phyloP scores from a whole-genome alignment of 352 stramenopile genomes.

The Globisporangium alternatum region DNA sequence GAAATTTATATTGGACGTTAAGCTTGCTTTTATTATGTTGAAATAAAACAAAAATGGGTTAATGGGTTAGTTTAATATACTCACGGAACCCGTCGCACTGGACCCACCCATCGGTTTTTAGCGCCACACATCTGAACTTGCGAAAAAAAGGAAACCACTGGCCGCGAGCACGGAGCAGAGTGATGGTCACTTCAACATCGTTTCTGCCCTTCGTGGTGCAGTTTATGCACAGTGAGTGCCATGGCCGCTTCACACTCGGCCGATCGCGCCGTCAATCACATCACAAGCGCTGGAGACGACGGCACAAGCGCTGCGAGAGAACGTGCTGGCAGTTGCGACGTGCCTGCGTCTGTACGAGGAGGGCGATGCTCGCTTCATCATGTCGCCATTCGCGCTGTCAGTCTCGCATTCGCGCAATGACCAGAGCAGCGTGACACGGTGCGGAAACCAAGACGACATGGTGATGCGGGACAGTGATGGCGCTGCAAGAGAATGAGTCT shows the following conservation, averaged over 20 bases:
- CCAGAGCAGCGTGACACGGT: too few relatives aligned
- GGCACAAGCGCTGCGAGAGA: background rate
- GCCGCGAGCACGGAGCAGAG: background rate
- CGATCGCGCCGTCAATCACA: too few relatives aligned
- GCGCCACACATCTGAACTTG: background rate
- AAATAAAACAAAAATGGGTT: background rate
- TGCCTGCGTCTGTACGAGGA: too few relatives aligned
- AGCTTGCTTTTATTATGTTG: background rate
- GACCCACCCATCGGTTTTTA: conserved; percentile 2
- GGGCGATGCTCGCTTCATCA: background rate
- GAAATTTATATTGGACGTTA: background rate
- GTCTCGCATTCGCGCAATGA: too few relatives aligned
- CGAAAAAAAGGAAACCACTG: conserved; percentile 7
- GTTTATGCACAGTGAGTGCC: too few relatives aligned
- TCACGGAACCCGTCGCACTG: background rate
- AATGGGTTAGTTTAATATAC: background rate
- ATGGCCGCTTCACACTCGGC: too few relatives aligned
- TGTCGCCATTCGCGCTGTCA: background rate
- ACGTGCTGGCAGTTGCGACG: background rate
- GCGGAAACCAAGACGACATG: background rate
- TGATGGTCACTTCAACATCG: conserved; percentile 16
- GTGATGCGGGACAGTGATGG: background rate
- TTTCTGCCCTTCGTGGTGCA: background rate
- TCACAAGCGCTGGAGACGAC: too few relatives aligned
- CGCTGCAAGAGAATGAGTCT: conserved; percentile 1